Evolutionary conservation across 106 monocot species (phyloP), one percentile per base, ranked within the genome.

Genomic region (Acorus gramineus): DNA sequence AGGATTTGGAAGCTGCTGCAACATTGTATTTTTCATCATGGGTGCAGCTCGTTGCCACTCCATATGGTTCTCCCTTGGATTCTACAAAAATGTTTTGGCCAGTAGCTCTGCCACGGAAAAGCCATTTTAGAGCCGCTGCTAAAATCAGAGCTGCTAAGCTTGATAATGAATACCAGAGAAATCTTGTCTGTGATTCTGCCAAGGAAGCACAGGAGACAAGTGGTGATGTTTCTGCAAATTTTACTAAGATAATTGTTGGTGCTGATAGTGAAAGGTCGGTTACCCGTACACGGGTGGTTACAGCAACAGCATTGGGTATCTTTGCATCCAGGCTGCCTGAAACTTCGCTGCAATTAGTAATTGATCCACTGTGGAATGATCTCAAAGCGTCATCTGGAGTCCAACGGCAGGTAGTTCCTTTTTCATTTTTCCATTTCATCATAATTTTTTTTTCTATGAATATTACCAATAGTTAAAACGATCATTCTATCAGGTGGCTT

Each of bases 121-220:
- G 85, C 56, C 87, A 73, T 62, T 87, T 74, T 53, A 96, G 78
- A 79, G 96, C 90, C 72, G 95, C 85, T 70, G 96, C 96, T 47
- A 96, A 96, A 62, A 87, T 96, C 80, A 79, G 72, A 79, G 80
- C 78, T 77, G 77, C 66, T 43, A 82, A 75, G 64, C 76, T 72
- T 71, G 89, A 96, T 57, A 79, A 80, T 69, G 80, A 88, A 62
- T 66, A 12, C 62, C 50, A 64, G 61, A 63, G 56, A 66, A 69
- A 55, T 14, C 52, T 50, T 50, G n/a, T 55, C 56, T 73, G 64
- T 79, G 68, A 65, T 80, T 63, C 73, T 53, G 60, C 77, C 8
- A 74, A 68, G 47, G 92, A 71, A 66, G 71, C 75, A 44, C 83
- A 71, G 14, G 82, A 77, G 64, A 80, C 70, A 49, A 79, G 54